Evolutionary conservation across 2,329 filamentous ascomycete species (phyloP).

Genomic region (Thielaviopsis ethacetica): DNA sequence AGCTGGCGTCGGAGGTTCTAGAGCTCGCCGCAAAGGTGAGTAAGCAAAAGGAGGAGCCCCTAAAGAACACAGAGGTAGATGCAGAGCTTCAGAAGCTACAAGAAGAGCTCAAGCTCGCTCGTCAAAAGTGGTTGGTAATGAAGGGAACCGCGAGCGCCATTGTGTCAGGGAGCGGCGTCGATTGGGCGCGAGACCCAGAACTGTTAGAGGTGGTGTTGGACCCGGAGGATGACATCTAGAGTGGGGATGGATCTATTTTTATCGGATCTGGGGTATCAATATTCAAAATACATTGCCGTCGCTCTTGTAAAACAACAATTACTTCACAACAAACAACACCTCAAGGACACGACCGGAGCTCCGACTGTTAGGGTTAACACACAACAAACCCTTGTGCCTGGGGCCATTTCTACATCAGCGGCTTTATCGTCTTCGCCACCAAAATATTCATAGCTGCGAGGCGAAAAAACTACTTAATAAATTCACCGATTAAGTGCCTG

Average conservation of each 20-base stretch:
- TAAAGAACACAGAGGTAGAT: slow-evolving; percentile 33
- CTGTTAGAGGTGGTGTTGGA: slow-evolving; percentile 60
- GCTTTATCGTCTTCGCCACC: not conserved
- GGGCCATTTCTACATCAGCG: too few relatives aligned
- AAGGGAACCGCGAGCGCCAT: slow-evolving; percentile 67
- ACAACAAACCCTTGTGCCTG: not conserved
- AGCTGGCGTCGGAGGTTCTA: slow-evolving; percentile 46
- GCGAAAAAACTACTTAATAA: too few relatives aligned
- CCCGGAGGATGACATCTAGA: slow-evolving; percentile 27
- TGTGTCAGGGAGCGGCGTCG: slow-evolving; percentile 64
- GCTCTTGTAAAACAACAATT: too few relatives aligned
- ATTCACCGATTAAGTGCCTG: not conserved
- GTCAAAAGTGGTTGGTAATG: slow-evolving; percentile 54
- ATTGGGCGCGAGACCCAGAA: slow-evolving; percentile 58
- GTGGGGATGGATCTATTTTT: too few relatives aligned
- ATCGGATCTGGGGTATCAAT: not conserved
- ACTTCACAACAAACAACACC: too few relatives aligned
- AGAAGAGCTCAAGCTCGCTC: slow-evolving; percentile 41
- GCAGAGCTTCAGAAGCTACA: slow-evolving; percentile 43
- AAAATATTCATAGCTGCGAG: not conserved
- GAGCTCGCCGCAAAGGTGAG: slow-evolving; percentile 42
- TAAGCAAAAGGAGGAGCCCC: slow-evolving; percentile 34
- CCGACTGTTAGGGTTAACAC: not conserved
- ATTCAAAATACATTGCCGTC: not conserved
- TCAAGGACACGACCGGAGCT: not conserved